These are phyloP conservation scores for Saxophila tyrrhenica DNA, from an alignment of 495 filamentous ascomycete species.

Conservation along the genomic window DNA sequence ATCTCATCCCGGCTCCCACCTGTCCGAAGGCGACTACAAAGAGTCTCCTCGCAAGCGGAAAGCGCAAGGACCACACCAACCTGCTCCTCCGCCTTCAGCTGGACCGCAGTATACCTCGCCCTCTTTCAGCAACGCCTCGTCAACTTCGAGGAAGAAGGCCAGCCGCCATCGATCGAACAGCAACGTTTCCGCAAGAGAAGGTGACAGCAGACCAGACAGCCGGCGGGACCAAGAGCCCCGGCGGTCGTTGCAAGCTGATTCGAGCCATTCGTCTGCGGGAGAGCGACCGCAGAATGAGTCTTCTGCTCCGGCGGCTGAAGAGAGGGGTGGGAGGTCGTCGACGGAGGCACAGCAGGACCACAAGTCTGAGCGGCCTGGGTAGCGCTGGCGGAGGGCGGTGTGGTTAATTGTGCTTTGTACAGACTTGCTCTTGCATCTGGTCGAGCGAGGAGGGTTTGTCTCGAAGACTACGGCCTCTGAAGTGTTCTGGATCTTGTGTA, in stretches of 20 bases:
- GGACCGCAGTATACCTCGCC: constrained; percentile 31
- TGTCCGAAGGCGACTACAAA: constrained; percentile 39
- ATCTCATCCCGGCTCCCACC: constrained; percentile 38
- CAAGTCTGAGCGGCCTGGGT: background rate
- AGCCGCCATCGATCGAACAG: constrained; percentile 9
- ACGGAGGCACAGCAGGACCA: background rate
- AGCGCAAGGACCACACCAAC: constrained; percentile 49
- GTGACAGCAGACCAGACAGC: constrained; percentile 8
- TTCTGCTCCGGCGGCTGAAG: background rate
- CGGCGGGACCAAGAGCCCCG: constrained; percentile 5
- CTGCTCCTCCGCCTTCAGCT: constrained; percentile 42
- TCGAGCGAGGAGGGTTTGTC: no score
- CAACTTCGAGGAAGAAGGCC: constrained; percentile 12
- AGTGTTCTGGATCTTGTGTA: background rate
- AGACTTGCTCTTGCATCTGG: constrained; percentile 1
- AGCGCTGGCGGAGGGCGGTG: background rate
- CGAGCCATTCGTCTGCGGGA: background rate
- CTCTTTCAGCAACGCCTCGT: constrained; percentile 43
- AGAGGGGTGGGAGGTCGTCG: background rate
- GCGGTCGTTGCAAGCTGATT: background rate
- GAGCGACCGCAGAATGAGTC: background rate
- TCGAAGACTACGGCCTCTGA: background rate
- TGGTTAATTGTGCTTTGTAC: background rate
- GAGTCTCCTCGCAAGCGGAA: constrained; percentile 67
- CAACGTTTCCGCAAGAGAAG: constrained; percentile 7